Conservation (phyloP, 2,329 filamentous ascomycete genomes). For the Colletotrichum tropicale region DNA sequence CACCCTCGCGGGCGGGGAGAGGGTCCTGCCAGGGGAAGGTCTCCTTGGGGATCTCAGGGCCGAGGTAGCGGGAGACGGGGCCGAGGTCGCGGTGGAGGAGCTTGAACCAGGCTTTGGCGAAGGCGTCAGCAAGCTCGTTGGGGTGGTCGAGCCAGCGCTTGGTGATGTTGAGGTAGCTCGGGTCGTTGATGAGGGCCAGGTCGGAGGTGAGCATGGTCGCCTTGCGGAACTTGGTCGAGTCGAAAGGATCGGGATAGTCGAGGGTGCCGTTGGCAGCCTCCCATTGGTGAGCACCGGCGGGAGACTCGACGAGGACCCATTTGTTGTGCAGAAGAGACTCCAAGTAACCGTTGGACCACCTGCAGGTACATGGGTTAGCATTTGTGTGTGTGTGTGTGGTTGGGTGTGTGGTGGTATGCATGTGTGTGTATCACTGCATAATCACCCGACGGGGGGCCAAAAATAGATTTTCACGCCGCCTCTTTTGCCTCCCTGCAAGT, state of each 20-base stretch:
- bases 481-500: neutral
- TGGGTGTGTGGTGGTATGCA: neutral
- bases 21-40: constrained; percentile 78
- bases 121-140: constrained; percentile 71
- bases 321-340: constrained; percentile 80
- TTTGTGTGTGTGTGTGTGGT: neutral
- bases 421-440: constrained; percentile 9
- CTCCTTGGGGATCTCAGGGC: constrained; percentile 76
- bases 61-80: constrained; percentile 71
- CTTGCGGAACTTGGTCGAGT: constrained; percentile 72
- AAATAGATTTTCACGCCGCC: neutral
- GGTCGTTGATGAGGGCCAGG: constrained; percentile 73
- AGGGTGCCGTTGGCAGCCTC: constrained; percentile 70
- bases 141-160: constrained; percentile 72
- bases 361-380: constrained; percentile 17
- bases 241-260: constrained; percentile 75
- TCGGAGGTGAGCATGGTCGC: constrained; percentile 82
- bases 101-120: constrained; percentile 82
- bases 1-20: constrained; percentile 63
- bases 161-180: constrained; percentile 77
- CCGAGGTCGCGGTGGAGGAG: constrained; percentile 82
- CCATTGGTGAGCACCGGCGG: constrained; percentile 79
- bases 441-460: constrained; percentile 8
- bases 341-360: constrained; percentile 75
- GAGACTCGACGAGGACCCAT: constrained; percentile 78